phyloP scores from a whole-genome alignment of 2,329 filamentous ascomycete genomes.

The Metarhizium sp. region DNA sequence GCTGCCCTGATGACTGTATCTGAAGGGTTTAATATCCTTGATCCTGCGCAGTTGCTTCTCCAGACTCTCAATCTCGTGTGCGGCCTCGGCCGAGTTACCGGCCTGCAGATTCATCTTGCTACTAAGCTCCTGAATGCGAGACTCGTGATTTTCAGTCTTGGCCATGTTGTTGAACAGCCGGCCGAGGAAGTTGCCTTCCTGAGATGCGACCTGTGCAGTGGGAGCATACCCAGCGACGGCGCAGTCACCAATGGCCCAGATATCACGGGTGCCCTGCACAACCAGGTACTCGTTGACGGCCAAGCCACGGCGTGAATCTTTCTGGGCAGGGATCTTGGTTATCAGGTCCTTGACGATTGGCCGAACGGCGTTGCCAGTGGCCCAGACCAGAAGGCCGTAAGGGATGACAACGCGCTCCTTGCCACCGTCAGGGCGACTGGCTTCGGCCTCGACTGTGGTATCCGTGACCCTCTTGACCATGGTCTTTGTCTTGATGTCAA shows the following conservation, averaged over 20 bases:
- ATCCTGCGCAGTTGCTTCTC: slow-evolving; percentile 82
- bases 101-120: slow-evolving; percentile 49
- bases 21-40: slow-evolving; percentile 94
- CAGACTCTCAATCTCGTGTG: slow-evolving; percentile 69
- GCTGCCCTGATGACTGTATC: slow-evolving; percentile 96
- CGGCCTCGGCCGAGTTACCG: slow-evolving; percentile 57
- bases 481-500: slow-evolving; percentile 95
- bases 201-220: slow-evolving; percentile 90
- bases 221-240: slow-evolving; percentile 96
- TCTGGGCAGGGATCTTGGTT: slow-evolving; percentile 84
- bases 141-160: slow-evolving; percentile 78
- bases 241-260: slow-evolving; percentile 97
- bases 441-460: slow-evolving; percentile 85
- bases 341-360: slow-evolving; percentile 87
- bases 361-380: slow-evolving; percentile 90
- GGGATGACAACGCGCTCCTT: slow-evolving; percentile 77
- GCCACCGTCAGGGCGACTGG: slow-evolving; percentile 69
- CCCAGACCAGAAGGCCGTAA: slow-evolving; percentile 95
- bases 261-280: slow-evolving; percentile 91
- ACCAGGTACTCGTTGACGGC: slow-evolving; percentile 98
- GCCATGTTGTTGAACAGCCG: slow-evolving; percentile 99
- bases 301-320: slow-evolving; percentile 87
- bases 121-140: slow-evolving; percentile 62
- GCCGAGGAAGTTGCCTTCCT: slow-evolving; percentile 92
- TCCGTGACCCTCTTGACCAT: slow-evolving; percentile 97